Conservation (phyloP, 108 stramenopile genomes). For the Skeletonema menzelii region DNA sequence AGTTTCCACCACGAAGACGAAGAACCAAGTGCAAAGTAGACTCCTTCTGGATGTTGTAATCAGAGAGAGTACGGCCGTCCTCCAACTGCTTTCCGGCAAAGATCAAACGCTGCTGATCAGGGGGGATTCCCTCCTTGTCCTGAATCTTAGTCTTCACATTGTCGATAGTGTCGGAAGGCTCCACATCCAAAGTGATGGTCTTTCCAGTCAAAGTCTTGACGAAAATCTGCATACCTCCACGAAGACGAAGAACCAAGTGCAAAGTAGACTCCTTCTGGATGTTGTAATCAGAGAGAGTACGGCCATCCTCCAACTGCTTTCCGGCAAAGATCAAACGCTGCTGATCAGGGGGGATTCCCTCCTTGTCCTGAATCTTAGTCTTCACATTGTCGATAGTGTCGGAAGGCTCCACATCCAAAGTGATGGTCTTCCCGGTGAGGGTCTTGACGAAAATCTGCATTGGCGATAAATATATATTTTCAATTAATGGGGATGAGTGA, state of each 20-base stretch:
- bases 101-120: no score
- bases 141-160: no score
- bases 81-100: no score
- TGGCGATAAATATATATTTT: background rate
- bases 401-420: constrained; percentile 77
- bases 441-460: constrained; percentile 62
- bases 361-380: constrained; percentile 93
- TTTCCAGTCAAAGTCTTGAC: constrained; percentile 15
- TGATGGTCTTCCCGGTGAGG: constrained; percentile 73
- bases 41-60: no score
- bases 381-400: constrained; percentile 91
- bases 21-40: no score
- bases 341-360: constrained; percentile 92
- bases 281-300: constrained; percentile 90
- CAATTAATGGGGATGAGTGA: background rate
- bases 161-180: no score
- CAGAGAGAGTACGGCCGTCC: no score
- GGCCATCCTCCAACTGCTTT: constrained; percentile 90
- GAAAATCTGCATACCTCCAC: constrained; percentile 30
- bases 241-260: constrained; percentile 80
- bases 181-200: background rate
- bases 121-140: no score
- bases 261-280: constrained; percentile 88
- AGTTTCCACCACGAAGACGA: no score
- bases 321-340: constrained; percentile 91